Conservation (phyloP, 2,329 filamentous ascomycete genomes). For the Cercospora citrullina region DNA sequence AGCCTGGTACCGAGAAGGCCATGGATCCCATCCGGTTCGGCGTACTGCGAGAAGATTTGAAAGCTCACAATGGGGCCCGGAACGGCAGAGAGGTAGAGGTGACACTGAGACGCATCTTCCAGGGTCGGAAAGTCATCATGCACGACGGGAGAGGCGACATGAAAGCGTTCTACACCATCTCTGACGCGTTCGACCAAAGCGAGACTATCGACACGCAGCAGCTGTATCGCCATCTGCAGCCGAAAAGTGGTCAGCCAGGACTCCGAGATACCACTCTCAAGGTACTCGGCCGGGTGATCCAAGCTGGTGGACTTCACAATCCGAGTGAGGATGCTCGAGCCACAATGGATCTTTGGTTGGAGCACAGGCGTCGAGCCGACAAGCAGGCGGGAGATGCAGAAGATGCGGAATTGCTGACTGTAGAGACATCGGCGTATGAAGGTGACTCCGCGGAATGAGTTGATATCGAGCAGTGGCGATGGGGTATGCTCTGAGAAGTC, state of each 20-base stretch:
- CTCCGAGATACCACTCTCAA: not conserved
- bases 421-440: not conserved
- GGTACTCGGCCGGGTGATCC: conserved; percentile 13
- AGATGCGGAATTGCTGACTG: not conserved
- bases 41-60: not conserved
- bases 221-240: not conserved
- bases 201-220: not conserved
- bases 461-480: not conserved
- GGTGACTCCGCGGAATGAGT: not conserved
- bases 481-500: not conserved
- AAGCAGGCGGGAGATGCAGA: not conserved
- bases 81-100: not conserved
- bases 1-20: not conserved
- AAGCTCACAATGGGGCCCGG: not conserved
- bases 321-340: conserved; percentile 21
- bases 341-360: conserved; percentile 20
- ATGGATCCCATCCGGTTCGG: not conserved
- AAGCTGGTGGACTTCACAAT: conserved; percentile 9
- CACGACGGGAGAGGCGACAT: not conserved
- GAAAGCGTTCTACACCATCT: not conserved
- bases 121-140: not conserved
- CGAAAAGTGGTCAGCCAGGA: not conserved
- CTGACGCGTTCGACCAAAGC: not conserved
- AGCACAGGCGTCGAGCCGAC: not conserved
- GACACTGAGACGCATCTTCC: not conserved